Base-by-base conservation (phyloP, 768 basidiomycete genomes). In the Hericium coralloides region DNA sequence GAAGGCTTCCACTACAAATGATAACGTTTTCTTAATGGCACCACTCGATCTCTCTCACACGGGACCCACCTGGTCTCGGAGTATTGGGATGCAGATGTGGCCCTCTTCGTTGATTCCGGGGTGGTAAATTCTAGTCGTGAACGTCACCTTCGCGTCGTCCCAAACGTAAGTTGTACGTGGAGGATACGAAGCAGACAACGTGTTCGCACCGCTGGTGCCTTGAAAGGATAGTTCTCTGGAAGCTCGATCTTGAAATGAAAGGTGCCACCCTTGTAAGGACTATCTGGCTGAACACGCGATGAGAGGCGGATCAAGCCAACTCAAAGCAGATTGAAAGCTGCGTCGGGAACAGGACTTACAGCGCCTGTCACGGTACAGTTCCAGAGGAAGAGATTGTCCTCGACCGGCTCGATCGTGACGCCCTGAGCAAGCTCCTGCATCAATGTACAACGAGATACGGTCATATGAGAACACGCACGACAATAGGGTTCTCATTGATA, bases 21-120 rank as follows among this genome's bases (percentile, higher is more conserved):
- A 52, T 43, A 39, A 25, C 41, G 38, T 50, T 59, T 18, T 60
- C 26, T 50, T 18, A 36, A 53, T 53, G 62, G 53, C 18, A 12
- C 20, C 26, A 48, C 18, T 36, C 31, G 39, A 17, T 25, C 49
- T 25, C n/a, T n/a, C 18, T 45, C 12, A 1, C 7, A 36, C 37
- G 17, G 25, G 12, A 43, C 85, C 53, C 60, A 87, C 90, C 74
- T 92, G 88, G 68, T 93, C 91, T 64, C 87, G 81, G 53, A 93
- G 77, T 49, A 93, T 79, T 37, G 90, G 86, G 36, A 93, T 82
- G 67, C 91, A 93, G 57, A 93, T 92, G 22, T 80, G 76, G 37
- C 91, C 91, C 67, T 93, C 89, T 56, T 92, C 91, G 60, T 93
- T 91, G 68, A 93, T 88, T 38, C 92, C 91, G 25, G 91, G 91